These are phyloP conservation scores for Colletotrichum filicis DNA, from an alignment of 2,329 filamentous ascomycete genomes.

Conservation along the genomic window DNA sequence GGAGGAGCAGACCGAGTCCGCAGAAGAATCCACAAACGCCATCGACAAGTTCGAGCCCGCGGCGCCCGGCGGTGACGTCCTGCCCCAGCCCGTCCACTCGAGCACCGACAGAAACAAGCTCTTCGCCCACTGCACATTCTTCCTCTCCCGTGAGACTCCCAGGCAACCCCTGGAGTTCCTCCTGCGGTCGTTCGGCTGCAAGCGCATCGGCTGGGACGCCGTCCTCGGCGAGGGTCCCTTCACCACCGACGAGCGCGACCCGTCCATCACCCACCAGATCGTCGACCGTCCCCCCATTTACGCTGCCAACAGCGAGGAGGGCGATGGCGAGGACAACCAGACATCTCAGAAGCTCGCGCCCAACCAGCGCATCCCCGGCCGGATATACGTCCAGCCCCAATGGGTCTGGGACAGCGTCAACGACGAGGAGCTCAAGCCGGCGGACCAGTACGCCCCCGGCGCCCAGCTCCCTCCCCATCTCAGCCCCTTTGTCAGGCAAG, in stretches of 20 bases:
- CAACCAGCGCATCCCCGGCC: conserved; percentile 85
- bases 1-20: conserved; percentile 52
- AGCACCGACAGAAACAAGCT: conserved; percentile 77
- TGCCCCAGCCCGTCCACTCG: conserved; percentile 80
- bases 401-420: conserved; percentile 99
- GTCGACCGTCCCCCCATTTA: conserved; percentile 88
- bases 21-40: conserved; percentile 61
- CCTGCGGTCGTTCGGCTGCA: conserved; percentile 93
- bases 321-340: conserved; percentile 68
- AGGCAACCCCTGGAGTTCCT: conserved; percentile 92
- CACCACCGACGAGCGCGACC: conserved; percentile 88
- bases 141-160: conserved; percentile 92
- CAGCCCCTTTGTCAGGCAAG: conserved; percentile 92
- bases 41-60: conserved; percentile 94
- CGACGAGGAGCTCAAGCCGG: conserved; percentile 85
- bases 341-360: conserved; percentile 66
- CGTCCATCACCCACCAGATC: conserved; percentile 94
- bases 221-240: conserved; percentile 92
- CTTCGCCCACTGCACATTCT: conserved; percentile 91
- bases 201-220: conserved; percentile 93
- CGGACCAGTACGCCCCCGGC: conserved; percentile 90
- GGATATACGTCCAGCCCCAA: conserved; percentile 94
- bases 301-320: conserved; percentile 48
- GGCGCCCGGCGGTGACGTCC: conserved; percentile 84
- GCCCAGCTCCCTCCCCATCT: conserved; percentile 92